A percentile compares a stretch with the other conserved stretches of the same genome.
Conservation (phyloP, 768 basidiomycete genomes). For the Boletus rubropictus region DNA sequence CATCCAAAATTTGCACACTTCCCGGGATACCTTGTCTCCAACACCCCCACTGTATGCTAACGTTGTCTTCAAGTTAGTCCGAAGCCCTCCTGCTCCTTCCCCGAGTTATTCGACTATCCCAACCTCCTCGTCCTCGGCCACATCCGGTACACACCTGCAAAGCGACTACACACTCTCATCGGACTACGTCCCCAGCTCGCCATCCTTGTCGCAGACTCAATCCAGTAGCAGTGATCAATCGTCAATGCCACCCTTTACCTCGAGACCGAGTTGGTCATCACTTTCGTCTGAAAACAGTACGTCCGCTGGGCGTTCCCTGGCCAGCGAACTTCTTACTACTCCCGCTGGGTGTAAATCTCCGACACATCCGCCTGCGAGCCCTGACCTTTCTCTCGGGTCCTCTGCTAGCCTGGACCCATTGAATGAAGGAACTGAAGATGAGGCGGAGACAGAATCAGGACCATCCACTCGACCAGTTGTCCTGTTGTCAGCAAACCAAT, state of each 20-base stretch:
- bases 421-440: constrained; percentile 19
- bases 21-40: constrained; percentile 8
- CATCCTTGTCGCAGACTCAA: constrained; percentile 13
- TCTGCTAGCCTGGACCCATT: constrained; percentile 11
- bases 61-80: constrained; percentile 19
- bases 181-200: constrained; percentile 11
- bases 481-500: constrained; percentile 33
- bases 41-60: constrained; percentile 24
- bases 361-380: constrained; percentile 19
- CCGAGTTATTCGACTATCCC: constrained; percentile 5
- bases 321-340: constrained; percentile 9
- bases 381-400: constrained; percentile 17
- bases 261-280: constrained; percentile 23
- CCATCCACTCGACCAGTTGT: constrained; percentile 11
- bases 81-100: constrained; percentile 11
- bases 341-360: constrained; percentile 18
- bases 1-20: background rate
- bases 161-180: constrained; percentile 11
- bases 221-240: constrained; percentile 15
- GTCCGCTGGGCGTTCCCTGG: constrained; percentile 9
- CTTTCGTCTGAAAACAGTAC: constrained; percentile 22
- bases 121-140: constrained; percentile 4
- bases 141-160: constrained; percentile 5
- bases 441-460: constrained; percentile 8
- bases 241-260: constrained; percentile 8